Evolutionary conservation across 1,139 yeast genomes (phyloP).

Genomic region (Pichia sp.): DNA sequence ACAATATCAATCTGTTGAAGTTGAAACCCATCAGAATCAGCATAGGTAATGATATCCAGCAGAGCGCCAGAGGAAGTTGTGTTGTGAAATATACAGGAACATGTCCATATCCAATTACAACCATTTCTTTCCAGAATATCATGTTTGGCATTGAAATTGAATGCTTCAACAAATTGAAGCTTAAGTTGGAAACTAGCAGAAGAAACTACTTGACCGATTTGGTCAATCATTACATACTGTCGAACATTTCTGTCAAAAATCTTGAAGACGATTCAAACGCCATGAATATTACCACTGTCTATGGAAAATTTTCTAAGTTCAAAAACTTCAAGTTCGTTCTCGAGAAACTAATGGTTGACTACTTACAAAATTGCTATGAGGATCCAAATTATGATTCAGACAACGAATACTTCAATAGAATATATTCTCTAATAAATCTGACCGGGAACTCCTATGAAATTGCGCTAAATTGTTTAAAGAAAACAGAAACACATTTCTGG

Average conservation of each 20-base stretch:
- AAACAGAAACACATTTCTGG: conserved; percentile 67
- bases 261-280: conserved; percentile 23
- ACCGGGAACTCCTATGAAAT: conserved; percentile 34
- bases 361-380: conserved; percentile 32
- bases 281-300: conserved; percentile 27
- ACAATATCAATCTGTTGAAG: conserved; percentile 22
- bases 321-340: conserved; percentile 33
- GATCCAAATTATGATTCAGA: conserved; percentile 24
- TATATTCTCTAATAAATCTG: conserved; percentile 29
- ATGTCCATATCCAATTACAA: conserved; percentile 32
- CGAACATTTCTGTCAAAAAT: conserved; percentile 24
- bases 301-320: conserved; percentile 29
- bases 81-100: conserved; percentile 29
- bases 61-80: conserved; percentile 6
- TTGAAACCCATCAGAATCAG: conserved; percentile 28
- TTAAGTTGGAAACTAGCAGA: conserved; percentile 29
- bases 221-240: conserved; percentile 30
- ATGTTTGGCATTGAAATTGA: conserved; percentile 34
- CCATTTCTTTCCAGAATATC: conserved; percentile 30
- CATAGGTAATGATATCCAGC: conserved; percentile 28
- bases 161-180: conserved; percentile 22
- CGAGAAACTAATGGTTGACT: conserved; percentile 33
- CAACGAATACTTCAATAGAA: conserved; percentile 28
- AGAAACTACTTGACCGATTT: conserved; percentile 31
- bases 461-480: conserved; percentile 43